Evolutionary conservation across 768 basidiomycete genomes (phyloP).

Genomic region (Boletus coccyginus): DNA sequence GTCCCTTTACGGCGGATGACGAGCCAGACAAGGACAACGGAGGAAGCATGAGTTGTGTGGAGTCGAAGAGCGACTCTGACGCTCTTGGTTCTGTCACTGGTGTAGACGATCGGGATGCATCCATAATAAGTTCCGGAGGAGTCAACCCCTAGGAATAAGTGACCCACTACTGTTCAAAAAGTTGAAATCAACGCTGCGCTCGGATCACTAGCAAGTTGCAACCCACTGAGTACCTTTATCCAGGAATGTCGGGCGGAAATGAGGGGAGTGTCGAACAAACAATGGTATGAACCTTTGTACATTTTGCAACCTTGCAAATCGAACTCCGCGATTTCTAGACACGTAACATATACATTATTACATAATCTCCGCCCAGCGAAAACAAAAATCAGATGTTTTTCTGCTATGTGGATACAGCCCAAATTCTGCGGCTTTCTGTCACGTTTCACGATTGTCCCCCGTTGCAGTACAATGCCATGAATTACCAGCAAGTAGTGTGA

Average conservation of each 20-base stretch:
- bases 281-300: neutral
- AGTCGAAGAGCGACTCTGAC: slow-evolving; percentile 2
- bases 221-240: slow-evolving; percentile 3
- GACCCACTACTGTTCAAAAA: slow-evolving; percentile 4
- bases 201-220: neutral
- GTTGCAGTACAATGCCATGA: too few relatives aligned
- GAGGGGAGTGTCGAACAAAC: neutral
- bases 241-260: neutral
- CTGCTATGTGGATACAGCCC: neutral
- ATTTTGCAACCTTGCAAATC: neutral
- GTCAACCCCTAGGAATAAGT: neutral
- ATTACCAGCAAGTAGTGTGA: too few relatives aligned
- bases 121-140: slow-evolving; percentile 14
- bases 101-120: slow-evolving; percentile 4
- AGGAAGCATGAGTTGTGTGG: neutral
- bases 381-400: neutral
- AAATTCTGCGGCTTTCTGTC: too few relatives aligned
- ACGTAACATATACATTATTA: neutral
- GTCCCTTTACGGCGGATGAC: slow-evolving; percentile 10
- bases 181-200: neutral
- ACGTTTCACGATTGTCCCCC: neutral
- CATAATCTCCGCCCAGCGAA: too few relatives aligned
- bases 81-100: slow-evolving; percentile 9
- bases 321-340: neutral
- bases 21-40: slow-evolving; percentile 2